phyloP scores from a whole-genome alignment of 768 basidiomycete genomes.

The Tulasnella sp. region DNA sequence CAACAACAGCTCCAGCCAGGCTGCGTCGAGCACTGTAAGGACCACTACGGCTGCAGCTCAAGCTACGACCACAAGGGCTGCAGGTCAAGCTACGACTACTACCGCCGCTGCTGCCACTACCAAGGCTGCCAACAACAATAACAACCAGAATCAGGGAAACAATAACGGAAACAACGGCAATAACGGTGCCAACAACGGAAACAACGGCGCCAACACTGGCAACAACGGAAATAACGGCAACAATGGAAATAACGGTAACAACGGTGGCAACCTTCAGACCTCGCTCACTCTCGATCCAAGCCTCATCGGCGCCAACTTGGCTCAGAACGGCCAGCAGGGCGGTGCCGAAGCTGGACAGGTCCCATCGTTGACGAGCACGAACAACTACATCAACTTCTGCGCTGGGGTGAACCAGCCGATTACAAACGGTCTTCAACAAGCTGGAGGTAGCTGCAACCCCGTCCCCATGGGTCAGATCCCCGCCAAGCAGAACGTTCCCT shows the following conservation, averaged over 20 bases:
- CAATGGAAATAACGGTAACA: slow-evolving; percentile 7
- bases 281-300: slow-evolving; percentile 52
- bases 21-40: slow-evolving; percentile 26
- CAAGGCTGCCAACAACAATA: slow-evolving; percentile 29
- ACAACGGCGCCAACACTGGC: slow-evolving; percentile 14
- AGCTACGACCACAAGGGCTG: slow-evolving; percentile 31
- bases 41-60: slow-evolving; percentile 33
- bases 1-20: not conserved
- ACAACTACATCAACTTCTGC: slow-evolving; percentile 64
- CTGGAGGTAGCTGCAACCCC: slow-evolving; percentile 57
- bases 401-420: slow-evolving; percentile 47
- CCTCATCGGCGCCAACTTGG: slow-evolving; percentile 51
- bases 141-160: slow-evolving; percentile 13
- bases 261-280: slow-evolving; percentile 44
- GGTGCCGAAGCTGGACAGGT: slow-evolving; percentile 48
- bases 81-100: slow-evolving; percentile 29
- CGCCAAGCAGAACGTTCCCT: slow-evolving; percentile 47
- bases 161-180: slow-evolving; percentile 17
- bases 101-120: slow-evolving; percentile 27
- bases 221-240: slow-evolving; percentile 33
- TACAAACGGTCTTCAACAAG: slow-evolving; percentile 55
- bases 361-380: slow-evolving; percentile 51
- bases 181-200: not conserved
- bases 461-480: slow-evolving; percentile 56
- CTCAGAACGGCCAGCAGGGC: slow-evolving; percentile 49